Evolutionary conservation across 192 early-diverging fungal species (phyloP).

Genomic region (Lunasporangiospora selenospora): DNA sequence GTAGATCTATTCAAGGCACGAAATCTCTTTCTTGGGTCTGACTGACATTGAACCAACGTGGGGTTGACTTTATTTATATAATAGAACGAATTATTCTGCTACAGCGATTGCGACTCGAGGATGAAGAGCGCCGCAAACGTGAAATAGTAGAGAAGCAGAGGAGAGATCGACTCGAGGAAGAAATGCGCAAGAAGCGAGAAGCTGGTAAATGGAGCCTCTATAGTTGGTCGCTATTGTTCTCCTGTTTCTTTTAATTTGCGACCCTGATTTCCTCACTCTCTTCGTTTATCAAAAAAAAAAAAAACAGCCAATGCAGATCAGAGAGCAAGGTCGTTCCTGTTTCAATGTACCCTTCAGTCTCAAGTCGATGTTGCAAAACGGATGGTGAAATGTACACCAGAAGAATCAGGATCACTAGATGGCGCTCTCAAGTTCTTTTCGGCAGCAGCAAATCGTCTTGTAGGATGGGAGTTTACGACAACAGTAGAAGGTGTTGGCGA

Average conservation of each 20-base stretch:
- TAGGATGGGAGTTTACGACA: slow-evolving; percentile 49
- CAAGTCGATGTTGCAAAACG: slow-evolving; percentile 47
- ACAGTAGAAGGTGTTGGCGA: slow-evolving; percentile 43
- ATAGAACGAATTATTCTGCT: slow-evolving; percentile 30
- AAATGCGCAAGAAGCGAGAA: slow-evolving; percentile 48
- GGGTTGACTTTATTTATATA: background rate
- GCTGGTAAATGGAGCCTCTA: slow-evolving; percentile 36
- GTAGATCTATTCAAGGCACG: no score
- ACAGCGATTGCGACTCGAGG: slow-evolving; percentile 41
- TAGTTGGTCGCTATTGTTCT: no score
- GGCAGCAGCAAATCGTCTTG: slow-evolving; percentile 39
- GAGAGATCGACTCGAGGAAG: slow-evolving; percentile 38
- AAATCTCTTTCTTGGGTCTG: no score
- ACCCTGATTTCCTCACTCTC: no score
- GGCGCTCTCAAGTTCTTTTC: slow-evolving; percentile 39
- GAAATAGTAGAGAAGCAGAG: slow-evolving; percentile 35
- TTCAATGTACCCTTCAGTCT: slow-evolving; percentile 40
- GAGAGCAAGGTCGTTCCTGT: slow-evolving; percentile 40
- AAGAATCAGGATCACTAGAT: slow-evolving; percentile 33
- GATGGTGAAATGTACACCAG: slow-evolving; percentile 30
- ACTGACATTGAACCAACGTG: no score
- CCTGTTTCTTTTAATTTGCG: no score
- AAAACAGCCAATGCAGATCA: slow-evolving; percentile 46
- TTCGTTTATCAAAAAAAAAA: no score
- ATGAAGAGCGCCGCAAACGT: slow-evolving; percentile 43